These are phyloP conservation scores for Mangifera indica DNA, from an alignment of 345 rosid genomes.

Conservation along the genomic window DNA sequence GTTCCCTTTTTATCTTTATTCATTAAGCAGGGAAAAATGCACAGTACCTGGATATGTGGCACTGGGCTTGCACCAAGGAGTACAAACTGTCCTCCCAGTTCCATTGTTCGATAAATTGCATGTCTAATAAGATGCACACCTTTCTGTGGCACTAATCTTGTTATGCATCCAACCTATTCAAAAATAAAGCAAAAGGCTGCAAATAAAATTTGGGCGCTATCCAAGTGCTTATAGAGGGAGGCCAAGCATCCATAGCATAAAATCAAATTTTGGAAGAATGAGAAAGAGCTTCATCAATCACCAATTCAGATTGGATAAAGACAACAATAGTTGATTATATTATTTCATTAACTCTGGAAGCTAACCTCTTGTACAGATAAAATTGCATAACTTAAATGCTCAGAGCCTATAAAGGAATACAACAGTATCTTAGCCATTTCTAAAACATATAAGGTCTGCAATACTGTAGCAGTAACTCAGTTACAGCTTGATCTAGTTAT, in stretches of 20 bases:
- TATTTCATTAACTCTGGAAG: no score
- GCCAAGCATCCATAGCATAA: not conserved
- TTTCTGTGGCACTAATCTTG: slow-evolving; percentile 96
- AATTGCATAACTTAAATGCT: no score
- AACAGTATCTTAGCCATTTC: no score
- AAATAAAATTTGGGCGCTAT: slow-evolving; percentile 2
- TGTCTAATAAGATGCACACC: slow-evolving; percentile 96
- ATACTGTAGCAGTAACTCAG: no score
- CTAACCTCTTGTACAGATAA: no score
- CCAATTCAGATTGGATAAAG: no score
- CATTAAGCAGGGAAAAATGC: not conserved
- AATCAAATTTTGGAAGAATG: no score
- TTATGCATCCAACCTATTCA: slow-evolving; percentile 86
- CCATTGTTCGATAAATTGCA: slow-evolving; percentile 84
- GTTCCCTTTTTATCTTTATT: not conserved
- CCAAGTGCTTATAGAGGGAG: not conserved
- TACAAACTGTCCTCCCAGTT: slow-evolving; percentile 92
- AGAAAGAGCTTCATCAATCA: no score
- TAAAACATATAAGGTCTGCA: no score
- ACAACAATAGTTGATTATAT: no score
- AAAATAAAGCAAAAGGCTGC: not conserved
- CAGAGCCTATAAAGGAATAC: no score
- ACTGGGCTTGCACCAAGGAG: slow-evolving; percentile 98
- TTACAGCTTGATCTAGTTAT: no score
- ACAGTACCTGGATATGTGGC: slow-evolving; percentile 78